Conservation (phyloP, 2,329 filamentous ascomycete genomes). For the Calonectria leucothoes region DNA sequence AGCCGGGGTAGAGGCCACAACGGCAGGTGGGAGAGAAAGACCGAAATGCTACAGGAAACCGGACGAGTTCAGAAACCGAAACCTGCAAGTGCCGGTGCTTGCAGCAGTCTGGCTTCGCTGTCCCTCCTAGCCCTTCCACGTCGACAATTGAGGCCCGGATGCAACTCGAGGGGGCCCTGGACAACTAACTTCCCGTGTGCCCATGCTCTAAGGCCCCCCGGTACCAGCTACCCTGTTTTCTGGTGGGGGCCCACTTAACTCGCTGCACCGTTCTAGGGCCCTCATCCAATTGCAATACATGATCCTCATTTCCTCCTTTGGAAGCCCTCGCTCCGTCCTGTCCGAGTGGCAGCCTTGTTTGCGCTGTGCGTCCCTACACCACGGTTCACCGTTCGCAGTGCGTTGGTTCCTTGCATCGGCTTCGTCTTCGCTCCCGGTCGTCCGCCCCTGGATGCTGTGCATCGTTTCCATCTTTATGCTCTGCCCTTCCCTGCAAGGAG, state of each 20-base stretch:
- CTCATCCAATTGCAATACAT: slow-evolving; percentile 39
- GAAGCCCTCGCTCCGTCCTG: slow-evolving; percentile 2
- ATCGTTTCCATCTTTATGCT: neutral
- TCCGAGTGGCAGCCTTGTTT: slow-evolving; percentile 1
- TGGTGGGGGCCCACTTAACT: neutral
- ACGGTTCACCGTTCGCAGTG: slow-evolving; percentile 28
- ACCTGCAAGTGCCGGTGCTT: neutral
- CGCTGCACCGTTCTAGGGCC: neutral
- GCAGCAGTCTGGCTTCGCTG: neutral
- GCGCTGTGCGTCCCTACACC: slow-evolving; percentile 9
- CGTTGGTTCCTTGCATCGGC: slow-evolving; percentile 31
- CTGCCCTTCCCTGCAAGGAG: neutral
- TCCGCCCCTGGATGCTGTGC: slow-evolving; percentile 1
- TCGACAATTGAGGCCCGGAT: neutral
- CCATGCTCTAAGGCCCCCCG: neutral
- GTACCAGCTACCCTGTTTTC: neutral
- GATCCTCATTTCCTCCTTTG: slow-evolving; percentile 7
- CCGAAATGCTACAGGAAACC: neutral
- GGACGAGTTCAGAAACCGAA: neutral
- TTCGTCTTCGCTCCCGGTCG: slow-evolving; percentile 14
- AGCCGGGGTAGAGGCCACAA: neutral
- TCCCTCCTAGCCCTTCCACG: neutral
- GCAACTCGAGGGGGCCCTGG: neutral
- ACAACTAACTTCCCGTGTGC: slow-evolving; percentile 10
- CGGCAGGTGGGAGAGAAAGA: neutral